Evolutionary conservation across 352 stramenopile genomes (phyloP).

Genomic region (Globisporangium sylvaticum): DNA sequence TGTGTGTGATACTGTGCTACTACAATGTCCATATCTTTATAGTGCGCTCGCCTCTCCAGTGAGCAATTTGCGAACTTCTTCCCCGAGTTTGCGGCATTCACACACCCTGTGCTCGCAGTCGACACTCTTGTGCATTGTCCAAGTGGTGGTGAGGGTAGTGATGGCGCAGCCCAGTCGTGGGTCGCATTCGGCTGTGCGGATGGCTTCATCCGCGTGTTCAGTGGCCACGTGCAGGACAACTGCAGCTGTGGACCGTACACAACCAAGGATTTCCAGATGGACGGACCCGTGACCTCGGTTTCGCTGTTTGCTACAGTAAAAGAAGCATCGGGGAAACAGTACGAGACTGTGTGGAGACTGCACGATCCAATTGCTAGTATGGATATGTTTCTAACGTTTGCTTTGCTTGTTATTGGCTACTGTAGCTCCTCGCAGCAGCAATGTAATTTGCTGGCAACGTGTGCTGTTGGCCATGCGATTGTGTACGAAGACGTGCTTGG

Average conservation of each 20-base stretch:
- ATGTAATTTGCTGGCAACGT: slow-evolving; percentile 61
- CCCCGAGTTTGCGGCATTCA: slow-evolving; percentile 59
- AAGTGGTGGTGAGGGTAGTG: not conserved
- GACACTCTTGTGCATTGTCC: slow-evolving; percentile 26
- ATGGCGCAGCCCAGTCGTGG: slow-evolving; percentile 18
- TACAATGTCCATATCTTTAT: not conserved
- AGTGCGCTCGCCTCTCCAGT: slow-evolving; percentile 48
- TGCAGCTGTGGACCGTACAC: slow-evolving; percentile 44
- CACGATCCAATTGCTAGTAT: not conserved
- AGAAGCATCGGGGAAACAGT: not conserved
- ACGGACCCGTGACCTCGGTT: slow-evolving; percentile 57
- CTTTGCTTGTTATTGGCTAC: not conserved
- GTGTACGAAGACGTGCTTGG: slow-evolving; percentile 55
- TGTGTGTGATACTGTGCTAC: too few species aligned
- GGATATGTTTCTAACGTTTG: not conserved
- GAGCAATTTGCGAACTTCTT: slow-evolving; percentile 70
- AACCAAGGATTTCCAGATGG: slow-evolving; percentile 46
- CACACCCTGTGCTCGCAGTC: slow-evolving; percentile 47
- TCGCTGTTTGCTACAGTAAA: slow-evolving; percentile 34
- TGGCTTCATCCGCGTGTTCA: slow-evolving; percentile 52
- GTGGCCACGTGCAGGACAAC: slow-evolving; percentile 26
- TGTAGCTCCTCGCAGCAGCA: not conserved
- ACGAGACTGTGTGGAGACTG: not conserved
- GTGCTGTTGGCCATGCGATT: slow-evolving; percentile 52
- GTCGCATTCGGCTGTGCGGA: slow-evolving; percentile 68